These are phyloP conservation scores for Leptomonas seymouri DNA, from an alignment of 208 protist species.

Conservation along the genomic window DNA sequence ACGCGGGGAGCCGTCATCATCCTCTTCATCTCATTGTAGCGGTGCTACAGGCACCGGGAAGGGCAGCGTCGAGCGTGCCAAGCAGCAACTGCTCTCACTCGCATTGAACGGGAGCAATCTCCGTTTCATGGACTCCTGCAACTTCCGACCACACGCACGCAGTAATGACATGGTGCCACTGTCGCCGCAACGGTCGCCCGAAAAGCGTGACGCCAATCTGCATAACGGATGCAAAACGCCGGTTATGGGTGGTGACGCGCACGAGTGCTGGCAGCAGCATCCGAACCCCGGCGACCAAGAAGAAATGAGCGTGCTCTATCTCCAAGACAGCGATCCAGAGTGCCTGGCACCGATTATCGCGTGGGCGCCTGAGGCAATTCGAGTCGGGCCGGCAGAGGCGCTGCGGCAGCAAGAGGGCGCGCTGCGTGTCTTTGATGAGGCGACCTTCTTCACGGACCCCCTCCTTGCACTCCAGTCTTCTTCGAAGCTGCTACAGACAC, in stretches of 20 bases:
- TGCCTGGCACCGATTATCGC: slow-evolving; percentile 57
- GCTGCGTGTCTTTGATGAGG: slow-evolving; percentile 48
- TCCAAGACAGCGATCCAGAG: slow-evolving; percentile 28
- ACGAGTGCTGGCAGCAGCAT: not conserved
- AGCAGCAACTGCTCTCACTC: not conserved
- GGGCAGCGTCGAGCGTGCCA: not conserved
- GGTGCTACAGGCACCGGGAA: not conserved
- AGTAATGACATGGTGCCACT: slow-evolving; percentile 3
- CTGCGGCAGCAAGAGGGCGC: slow-evolving; percentile 33
- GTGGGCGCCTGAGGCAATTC: slow-evolving; percentile 56
- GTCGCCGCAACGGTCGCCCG: not conserved
- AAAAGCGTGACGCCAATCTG: slow-evolving; percentile 5
- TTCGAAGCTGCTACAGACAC: not conserved
- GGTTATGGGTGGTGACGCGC: not conserved
- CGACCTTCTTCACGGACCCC: slow-evolving; percentile 40
- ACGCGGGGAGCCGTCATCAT: slow-evolving; percentile 18
- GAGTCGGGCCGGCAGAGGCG: slow-evolving; percentile 39
- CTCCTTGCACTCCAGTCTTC: not conserved
- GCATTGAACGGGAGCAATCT: not conserved
- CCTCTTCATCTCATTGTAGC: slow-evolving; percentile 1
- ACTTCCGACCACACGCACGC: not conserved
- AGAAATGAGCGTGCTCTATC: slow-evolving; percentile 15
- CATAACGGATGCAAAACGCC: slow-evolving; percentile 8
- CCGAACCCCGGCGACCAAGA: not conserved
- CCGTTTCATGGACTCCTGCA: slow-evolving; percentile 8